Evolutionary conservation across 208 protist species (phyloP), one percentile per base, ranked within the genome.

Genomic region (Trypanosoma avium): DNA sequence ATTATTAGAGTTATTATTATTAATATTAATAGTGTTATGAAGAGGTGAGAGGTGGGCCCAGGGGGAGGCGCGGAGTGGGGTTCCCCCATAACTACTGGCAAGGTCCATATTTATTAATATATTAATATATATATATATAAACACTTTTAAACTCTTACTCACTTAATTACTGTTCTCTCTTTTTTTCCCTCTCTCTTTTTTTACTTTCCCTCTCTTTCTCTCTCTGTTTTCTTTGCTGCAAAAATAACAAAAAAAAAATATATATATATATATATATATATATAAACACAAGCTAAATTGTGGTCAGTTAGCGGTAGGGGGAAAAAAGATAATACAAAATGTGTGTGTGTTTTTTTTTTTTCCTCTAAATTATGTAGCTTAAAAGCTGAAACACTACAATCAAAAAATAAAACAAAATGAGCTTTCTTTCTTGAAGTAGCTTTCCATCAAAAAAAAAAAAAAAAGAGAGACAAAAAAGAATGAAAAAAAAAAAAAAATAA

Each of bases 371-470:
- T 30, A 12, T 33, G 57, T 62, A 62, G 57, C 57, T 62, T 15
- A 62, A 62, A 62, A 62, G 57, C 57, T 30, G 12, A 22, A 40
- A 12, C 43, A 22, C 30, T 35, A 49, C 42, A 13, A 29, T 17
- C 46, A 19, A 56, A 56, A 54, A 21, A 45, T 57, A 29, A 26
- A 35, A 33, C 12, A 43, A 27, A 24, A 21, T 21, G 26, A 22
- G 33, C 29, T 29, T 19, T 59, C 19, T 48, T 59, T 10, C 9
- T n/a, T n/a, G n/a, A n/a, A n/a, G n/a, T n/a, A n/a, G n/a, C n/a
- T n/a, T n/a, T n/a, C n/a, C n/a, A n/a, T 54, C 19, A 49, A 57
- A 52, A 43, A 1, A 64, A 63, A 19, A 61, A 55, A 66, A 46
- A 67, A 15, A 48, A 54, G 22, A 55, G 29, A 43, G 42, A 57